These are phyloP conservation scores for Micromonas commoda DNA, from an alignment of 139 green algal species.

Conservation along the genomic window DNA sequence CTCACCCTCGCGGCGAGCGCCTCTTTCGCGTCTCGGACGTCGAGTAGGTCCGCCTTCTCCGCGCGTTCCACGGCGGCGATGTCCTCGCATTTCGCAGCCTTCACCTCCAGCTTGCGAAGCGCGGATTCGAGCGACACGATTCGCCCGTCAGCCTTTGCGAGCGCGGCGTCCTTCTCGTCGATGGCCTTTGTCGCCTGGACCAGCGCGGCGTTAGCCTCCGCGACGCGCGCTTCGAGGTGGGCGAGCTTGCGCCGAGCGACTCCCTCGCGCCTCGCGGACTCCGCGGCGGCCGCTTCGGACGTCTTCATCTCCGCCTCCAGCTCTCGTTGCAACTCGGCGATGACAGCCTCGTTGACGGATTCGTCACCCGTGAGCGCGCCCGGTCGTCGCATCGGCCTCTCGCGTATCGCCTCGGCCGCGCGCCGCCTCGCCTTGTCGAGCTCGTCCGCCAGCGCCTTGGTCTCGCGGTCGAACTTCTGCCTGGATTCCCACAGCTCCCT, in stretches of 20 bases:
- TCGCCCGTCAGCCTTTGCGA: background rate
- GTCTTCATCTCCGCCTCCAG: constrained; percentile 2
- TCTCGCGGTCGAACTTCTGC: too few species aligned
- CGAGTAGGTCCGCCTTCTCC: too few species aligned
- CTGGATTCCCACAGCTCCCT: background rate
- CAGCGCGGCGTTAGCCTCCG: background rate
- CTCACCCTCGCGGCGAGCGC: too few species aligned
- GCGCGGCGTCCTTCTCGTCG: background rate
- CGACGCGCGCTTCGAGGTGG: background rate
- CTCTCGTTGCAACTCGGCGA: background rate
- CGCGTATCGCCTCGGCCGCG: background rate
- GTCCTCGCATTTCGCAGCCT: too few species aligned
- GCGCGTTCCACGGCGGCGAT: too few species aligned
- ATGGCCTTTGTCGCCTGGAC: background rate
- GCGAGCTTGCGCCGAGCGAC: background rate
- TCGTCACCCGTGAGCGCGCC: too few species aligned
- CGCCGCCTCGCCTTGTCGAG: background rate
- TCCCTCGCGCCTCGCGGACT: background rate
- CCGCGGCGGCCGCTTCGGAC: background rate
- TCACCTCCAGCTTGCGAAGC: too few species aligned
- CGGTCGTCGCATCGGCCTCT: background rate
- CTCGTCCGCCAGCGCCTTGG: too few species aligned
- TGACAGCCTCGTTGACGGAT: background rate
- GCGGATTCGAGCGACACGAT: background rate
- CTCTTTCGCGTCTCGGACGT: too few species aligned